Base-by-base conservation (phyloP, 208 protist species). In the Naegleria gruberi region DNA sequence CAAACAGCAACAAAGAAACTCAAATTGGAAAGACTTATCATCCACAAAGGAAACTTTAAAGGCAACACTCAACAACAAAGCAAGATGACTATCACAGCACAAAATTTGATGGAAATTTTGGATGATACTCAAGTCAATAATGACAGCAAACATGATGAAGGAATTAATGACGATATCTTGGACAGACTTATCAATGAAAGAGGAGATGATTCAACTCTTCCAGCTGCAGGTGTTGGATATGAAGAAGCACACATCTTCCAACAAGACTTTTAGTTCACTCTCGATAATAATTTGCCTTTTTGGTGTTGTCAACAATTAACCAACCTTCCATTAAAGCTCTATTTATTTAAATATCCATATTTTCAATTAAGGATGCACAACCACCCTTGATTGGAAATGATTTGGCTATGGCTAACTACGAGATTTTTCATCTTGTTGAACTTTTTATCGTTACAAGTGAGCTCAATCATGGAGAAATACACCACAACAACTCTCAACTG, bases 1-100 rank as follows among this genome's bases (percentile, higher is more conserved):
- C 90, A 94, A 88, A 89, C 77, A n/a, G 94, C 95, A 6, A 94
- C 93, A 7, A 91, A 91, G 12, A 96, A 96, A 88, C 42, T 96
- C 0, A 85, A 93, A 57, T 65, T 96, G 0, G 94, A 96, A n/a
- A 87, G 47, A 45, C 77, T 91, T 43, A 89, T 91, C 43, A 90
- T 90, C 12, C 74, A 90, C 40, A 57, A 90, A 55, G 87, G 87
- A 47, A 90, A 90, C 37, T 90, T 90, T 43, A 84, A 82, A 42
- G 77, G 87, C 19, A n/a, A 30, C 17, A 4, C 6, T 8, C 30
- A 34, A 23, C 34, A 30, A 41, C n/a, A 10, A 40, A 55, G 55
- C 43, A 87, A 87, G 26, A 55, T 87, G 4, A 87, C 43, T 12
- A 55, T 87, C 7, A 87, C 83, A 8, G 43, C 83, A 40, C 12